Evolutionary conservation across 2,329 filamentous ascomycete species (phyloP), one percentile per base, ranked within the genome.

Genomic region (Talaromyces sp.): DNA sequence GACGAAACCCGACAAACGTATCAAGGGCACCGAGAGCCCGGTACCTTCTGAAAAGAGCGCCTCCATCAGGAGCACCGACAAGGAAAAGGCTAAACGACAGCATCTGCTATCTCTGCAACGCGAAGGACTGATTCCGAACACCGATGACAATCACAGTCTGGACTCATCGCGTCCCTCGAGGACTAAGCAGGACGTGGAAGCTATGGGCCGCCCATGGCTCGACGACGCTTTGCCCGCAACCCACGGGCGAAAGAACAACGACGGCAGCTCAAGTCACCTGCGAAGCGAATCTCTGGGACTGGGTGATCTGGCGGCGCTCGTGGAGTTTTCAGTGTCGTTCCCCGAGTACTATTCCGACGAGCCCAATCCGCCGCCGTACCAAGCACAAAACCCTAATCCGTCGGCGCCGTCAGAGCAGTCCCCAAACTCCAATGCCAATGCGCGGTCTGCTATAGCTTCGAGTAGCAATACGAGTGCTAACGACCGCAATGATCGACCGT

Each of bases 151-250:
- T 10, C 8, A 57, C 17, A 36, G 32, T 28, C n/a, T 49, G 55
- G 62, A 55, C 61, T 65, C 65, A 52, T 72, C 72, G n/a, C 68
- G 47, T 7, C 61, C 62, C 58, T 72, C 71, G 0, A 73, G 64
- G 52, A 69, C 70, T 36, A 70, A 64, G 60, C 67, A 70, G 39
- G 74, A 76, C 55, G 71, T 76, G 22, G 73, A 76, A 61, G 69
- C 64, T 27, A 75, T 75, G 57, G 74, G 74, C 27, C 73, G 70
- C 57, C 73, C 73, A 56, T 76, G 74, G 74, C 62, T 76, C 49
- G 69, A 68, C 33, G 69, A 69, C 57, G 68, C 68, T n/a, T 65
- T 42, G 65, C 69, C 49, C 62, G 55, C 19, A 64, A 28, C 25
- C 3, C 19, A 22, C 13, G 36, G 25, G 22, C 22, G 33, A 36